Evolutionary conservation across 2,329 filamentous ascomycete species (phyloP).

Genomic region (Hypoxylon sp.): DNA sequence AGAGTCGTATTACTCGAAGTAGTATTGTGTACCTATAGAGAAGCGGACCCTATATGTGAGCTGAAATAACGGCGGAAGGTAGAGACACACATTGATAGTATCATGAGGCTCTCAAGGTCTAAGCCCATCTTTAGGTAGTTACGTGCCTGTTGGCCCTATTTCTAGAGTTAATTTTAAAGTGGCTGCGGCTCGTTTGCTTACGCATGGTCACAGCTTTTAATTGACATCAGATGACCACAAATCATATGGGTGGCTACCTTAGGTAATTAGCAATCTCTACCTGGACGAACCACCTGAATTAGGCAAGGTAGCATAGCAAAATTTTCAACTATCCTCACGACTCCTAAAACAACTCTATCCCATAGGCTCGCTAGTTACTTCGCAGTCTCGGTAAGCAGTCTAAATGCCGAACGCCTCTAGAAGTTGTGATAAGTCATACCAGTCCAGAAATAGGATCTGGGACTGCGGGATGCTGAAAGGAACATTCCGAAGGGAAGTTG

Average conservation of each 20-base stretch:
- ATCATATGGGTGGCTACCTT: neutral
- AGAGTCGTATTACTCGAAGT: neutral
- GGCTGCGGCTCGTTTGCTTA: neutral
- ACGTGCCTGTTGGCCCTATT: neutral
- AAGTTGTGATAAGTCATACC: neutral
- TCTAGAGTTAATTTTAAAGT: neutral
- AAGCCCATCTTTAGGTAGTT: neutral
- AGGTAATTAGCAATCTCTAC: too few relatives aligned
- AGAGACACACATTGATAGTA: neutral
- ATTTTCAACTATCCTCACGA: conserved; percentile 7
- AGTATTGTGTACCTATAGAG: neutral
- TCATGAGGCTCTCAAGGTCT: neutral
- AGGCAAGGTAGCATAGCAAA: conserved; percentile 5
- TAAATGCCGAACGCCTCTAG: neutral
- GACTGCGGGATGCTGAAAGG: neutral
- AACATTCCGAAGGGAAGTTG: neutral
- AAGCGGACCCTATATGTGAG: neutral
- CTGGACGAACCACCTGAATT: neutral
- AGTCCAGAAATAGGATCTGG: neutral
- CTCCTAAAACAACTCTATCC: neutral
- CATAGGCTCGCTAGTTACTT: conserved; percentile 12
- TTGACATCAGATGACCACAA: neutral
- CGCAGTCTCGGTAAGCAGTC: neutral
- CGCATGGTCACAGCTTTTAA: neutral
- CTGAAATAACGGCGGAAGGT: neutral